Evolutionary conservation across 2,329 filamentous ascomycete genomes (phyloP).

Genomic region (Talaromyces verruculosus): DNA sequence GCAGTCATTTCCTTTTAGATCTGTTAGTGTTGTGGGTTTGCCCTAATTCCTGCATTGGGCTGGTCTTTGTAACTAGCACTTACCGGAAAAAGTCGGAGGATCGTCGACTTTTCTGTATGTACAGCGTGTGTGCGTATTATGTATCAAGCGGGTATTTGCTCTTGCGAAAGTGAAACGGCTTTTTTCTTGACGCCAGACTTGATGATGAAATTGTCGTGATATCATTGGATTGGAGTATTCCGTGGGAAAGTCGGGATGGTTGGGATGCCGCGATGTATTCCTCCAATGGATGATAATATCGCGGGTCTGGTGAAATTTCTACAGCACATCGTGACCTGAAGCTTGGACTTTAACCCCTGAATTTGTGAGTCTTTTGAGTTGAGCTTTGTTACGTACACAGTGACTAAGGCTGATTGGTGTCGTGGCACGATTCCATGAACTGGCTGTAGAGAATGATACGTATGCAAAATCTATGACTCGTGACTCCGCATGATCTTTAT

Average conservation of each 20-base stretch:
- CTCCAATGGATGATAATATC: neutral
- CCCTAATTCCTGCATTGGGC: constrained; percentile 12
- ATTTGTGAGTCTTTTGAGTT: neutral
- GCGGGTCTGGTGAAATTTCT: neutral
- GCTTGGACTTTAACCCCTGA: constrained; percentile 2
- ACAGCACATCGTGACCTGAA: constrained; percentile 11
- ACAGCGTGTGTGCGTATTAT: neutral
- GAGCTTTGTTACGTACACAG: neutral
- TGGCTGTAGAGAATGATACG: neutral
- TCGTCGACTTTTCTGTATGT: neutral
- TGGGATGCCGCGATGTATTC: neutral
- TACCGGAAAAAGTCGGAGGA: constrained; percentile 14
- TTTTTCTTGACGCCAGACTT: neutral
- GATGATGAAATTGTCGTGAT: neutral
- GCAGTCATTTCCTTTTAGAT: neutral
- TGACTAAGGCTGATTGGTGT: neutral
- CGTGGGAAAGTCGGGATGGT: neutral
- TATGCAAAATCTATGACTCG: neutral
- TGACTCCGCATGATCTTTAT: constrained; percentile 1
- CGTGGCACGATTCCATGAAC: neutral
- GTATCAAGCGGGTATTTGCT: neutral
- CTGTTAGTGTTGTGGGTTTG: constrained; percentile 6
- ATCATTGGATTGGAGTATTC: neutral
- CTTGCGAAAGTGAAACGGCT: neutral
- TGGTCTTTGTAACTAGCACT: neutral